phyloP scores from a whole-genome alignment of 495 filamentous ascomycete species.

The Podospora sp. region DNA sequence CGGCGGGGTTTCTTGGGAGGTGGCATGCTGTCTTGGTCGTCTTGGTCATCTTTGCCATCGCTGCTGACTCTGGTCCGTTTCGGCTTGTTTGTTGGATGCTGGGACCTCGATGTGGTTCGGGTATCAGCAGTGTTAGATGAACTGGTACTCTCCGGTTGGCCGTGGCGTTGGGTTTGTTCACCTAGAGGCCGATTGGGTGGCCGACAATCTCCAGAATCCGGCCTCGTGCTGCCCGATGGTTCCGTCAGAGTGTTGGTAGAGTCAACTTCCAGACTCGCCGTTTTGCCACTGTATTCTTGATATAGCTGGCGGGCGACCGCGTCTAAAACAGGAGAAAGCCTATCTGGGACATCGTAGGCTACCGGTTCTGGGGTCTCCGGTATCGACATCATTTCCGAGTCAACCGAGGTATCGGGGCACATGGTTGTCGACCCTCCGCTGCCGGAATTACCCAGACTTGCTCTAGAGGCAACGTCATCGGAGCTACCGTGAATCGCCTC shows the following conservation, averaged over 20 bases:
- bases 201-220: too few species aligned
- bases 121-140: neutral
- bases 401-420: slow-evolving; percentile 5
- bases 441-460: neutral
- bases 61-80: neutral
- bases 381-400: slow-evolving; percentile 20
- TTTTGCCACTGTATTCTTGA: neutral
- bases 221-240: neutral
- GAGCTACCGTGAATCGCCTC: neutral
- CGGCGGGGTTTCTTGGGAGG: slow-evolving; percentile 14
- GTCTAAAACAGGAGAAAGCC: neutral
- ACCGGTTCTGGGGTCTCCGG: slow-evolving; percentile 8
- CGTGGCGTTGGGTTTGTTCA: neutral
- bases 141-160: neutral
- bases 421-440: neutral
- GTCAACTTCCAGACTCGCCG: neutral
- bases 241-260: neutral
- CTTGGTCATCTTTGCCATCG: neutral
- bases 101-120: neutral
- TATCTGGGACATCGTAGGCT: neutral
- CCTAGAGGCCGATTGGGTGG: neutral
- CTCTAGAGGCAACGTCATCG: neutral
- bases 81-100: neutral
- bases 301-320: slow-evolving; percentile 4
- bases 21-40: slow-evolving; percentile 1